Base-by-base conservation (phyloP, 2,329 filamentous ascomycete species). In the Coniella lustricola region DNA sequence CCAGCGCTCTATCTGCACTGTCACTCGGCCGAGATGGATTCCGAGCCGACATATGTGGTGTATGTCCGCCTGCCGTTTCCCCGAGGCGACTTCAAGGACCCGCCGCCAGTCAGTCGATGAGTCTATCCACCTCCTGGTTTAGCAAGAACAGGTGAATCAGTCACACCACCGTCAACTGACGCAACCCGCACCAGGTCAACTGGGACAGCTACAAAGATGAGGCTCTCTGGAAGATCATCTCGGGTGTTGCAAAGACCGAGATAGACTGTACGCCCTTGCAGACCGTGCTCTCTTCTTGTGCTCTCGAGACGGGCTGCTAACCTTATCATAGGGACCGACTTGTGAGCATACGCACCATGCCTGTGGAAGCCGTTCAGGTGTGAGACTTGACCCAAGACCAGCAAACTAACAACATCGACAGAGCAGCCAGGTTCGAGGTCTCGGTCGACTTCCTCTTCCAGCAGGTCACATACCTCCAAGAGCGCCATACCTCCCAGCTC, bases 401-500 rank as follows among this genome's bases (percentile, higher is more conserved):
- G 41, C 39, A 14, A 49, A 20, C 22, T 50, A 32, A 5, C 21
- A 36, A 8, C 17, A 62, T 51, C 38, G 50, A 8, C 57, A 85
- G 85, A 61, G 88, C 87, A 40, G 73, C 78, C 45, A 75, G 80
- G 39, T 95, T 96, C 66, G 79, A 90, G 54, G 91, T 96, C 17
- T 85, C 87, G 21, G 81, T 94, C 50, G 78, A 89, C 35, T 97
- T 97, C 61, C 76, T 98, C 29, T 79, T 96, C 14, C 88, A 95
- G 63, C 90, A 98, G 67, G 90, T 90, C 54, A 90, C 89, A 65
- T 95, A 90, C 79, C 79, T 97, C 5, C 95, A 93, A 61, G 90
- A 97, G 63, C 78, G 87, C 44, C 44, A 97, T 68, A 79, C 94
- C 22, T 87, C 87, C 1, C 89, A 96, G 63, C 87, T 97, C 41